Evolutionary conservation across 345 rosid species (phyloP), one percentile per base, ranked within the genome.

Genomic region (Schrenkiella parvula): DNA sequence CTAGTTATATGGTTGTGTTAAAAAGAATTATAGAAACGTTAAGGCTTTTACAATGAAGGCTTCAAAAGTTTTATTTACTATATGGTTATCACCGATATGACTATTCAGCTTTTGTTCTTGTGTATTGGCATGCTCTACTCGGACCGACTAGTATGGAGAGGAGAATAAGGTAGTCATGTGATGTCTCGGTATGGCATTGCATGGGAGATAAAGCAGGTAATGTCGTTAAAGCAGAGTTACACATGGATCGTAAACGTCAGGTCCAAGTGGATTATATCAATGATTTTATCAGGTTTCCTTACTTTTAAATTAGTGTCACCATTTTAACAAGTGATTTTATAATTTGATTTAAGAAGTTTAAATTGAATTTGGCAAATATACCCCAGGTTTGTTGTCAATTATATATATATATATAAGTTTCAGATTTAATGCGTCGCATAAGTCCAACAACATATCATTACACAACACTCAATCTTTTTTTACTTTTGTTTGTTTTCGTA

Each of bases 111-210:
- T 39, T 50, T 32, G 60, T 18, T 39, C 10, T 41, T 25, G 25
- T 25, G 2, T 71, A 5, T 62, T 72, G 77, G 56, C 76, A 65
- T 65, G 32, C 23, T 65, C 78, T 66, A 31, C 59, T 74, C 44
- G 61, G 68, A 67, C 73, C 68, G 47, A 61, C 19, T 74, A 31
- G 19, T 31, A 48, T 67, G 73, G 56, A 59, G 39, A 50, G 7
- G 46, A 48, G 61, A 58, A 66, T 58, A 50, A 66, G 19, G 63
- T 39, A 67, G 37, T 58, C 48, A 68, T 67, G 73, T 74, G 29
- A 59, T 67, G 78, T 74, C 68, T 47, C 35, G 15, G 17, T 23
- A 44, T 46, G 60, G 60, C 41, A 46, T 31, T 62, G 72, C 66
- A 38, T 67, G 56, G 67, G 62, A 38, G 46, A 67, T 67, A 58